phyloP scores from a whole-genome alignment of 2,329 filamentous ascomycete species.

The Metarhizium guizhouense region DNA sequence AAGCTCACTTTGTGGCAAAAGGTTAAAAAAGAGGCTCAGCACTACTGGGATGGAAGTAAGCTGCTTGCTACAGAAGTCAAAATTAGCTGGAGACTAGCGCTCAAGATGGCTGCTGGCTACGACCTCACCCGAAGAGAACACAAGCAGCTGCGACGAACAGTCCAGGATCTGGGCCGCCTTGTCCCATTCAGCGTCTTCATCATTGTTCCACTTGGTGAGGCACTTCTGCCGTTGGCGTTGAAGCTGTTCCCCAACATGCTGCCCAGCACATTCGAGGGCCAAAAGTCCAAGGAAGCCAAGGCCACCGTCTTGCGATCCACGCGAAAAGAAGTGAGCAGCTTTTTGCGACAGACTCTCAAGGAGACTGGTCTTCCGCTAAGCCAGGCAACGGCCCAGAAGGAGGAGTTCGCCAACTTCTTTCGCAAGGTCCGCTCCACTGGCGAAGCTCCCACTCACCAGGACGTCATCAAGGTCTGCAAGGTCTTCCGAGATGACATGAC shows the following conservation, averaged over 20 bases:
- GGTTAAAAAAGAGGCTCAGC: slow-evolving; percentile 85
- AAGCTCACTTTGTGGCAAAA: slow-evolving; percentile 86
- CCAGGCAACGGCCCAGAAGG: slow-evolving; percentile 73
- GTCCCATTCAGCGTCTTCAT: slow-evolving; percentile 96
- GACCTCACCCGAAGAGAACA: slow-evolving; percentile 91
- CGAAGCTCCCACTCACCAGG: slow-evolving; percentile 76
- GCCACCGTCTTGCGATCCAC: slow-evolving; percentile 72
- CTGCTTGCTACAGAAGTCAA: slow-evolving; percentile 83
- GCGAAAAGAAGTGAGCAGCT: slow-evolving; percentile 85
- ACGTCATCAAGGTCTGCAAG: slow-evolving; percentile 98
- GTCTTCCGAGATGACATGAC: slow-evolving; percentile 97
- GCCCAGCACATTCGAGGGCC: slow-evolving; percentile 91
- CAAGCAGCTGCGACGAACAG: slow-evolving; percentile 84
- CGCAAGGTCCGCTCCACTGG: slow-evolving; percentile 88
- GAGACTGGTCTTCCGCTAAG: slow-evolving; percentile 92
- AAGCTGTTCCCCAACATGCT: slow-evolving; percentile 96
- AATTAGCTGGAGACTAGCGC: slow-evolving; percentile 81
- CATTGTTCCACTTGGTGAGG: slow-evolving; percentile 91
- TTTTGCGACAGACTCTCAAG: slow-evolving; percentile 78
- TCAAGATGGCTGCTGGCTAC: slow-evolving; percentile 98
- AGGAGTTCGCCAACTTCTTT: slow-evolving; percentile 96
- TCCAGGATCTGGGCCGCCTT: slow-evolving; percentile 84
- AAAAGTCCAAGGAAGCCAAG: slow-evolving; percentile 85
- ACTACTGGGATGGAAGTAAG: slow-evolving; percentile 99
- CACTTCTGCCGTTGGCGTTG: slow-evolving; percentile 82